phyloP scores from a whole-genome alignment of 176 grass and related monocot species.

The Bonia amplexicaulis region DNA sequence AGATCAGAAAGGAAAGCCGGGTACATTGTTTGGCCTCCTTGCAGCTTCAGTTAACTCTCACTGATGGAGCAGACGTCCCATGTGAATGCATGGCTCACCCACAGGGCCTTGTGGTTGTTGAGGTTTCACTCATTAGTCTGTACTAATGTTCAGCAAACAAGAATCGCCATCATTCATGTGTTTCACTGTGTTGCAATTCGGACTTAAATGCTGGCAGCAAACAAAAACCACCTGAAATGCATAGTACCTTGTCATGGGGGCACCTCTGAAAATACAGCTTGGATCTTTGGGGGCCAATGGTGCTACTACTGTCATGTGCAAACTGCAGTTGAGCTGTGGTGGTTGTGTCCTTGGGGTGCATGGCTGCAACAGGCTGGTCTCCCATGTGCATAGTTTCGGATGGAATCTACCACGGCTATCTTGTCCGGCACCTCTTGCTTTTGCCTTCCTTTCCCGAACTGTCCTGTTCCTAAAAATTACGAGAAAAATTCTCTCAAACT shows the following conservation, averaged over 20 bases:
- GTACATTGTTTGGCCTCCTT: background rate
- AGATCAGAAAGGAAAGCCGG: background rate
- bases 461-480: background rate
- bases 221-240: slow-evolving; percentile 1
- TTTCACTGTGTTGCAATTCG: background rate
- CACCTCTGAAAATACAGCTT: background rate
- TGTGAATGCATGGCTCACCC: background rate
- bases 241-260: background rate
- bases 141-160: background rate
- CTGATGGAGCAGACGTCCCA: background rate
- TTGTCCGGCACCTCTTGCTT: background rate
- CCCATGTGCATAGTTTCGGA: background rate
- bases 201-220: background rate
- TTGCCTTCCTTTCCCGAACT: background rate
- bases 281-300: background rate
- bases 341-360: background rate
- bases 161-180: background rate
- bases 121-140: background rate
- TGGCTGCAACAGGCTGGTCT: background rate
- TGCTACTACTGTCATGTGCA: background rate
- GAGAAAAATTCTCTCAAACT: background rate
- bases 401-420: background rate
- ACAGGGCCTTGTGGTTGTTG: background rate
- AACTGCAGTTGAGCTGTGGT: background rate
- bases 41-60: background rate